Evolutionary conservation across 306 rosid genomes (phyloP).

Genomic region (Cucurbita argyrosperma): DNA sequence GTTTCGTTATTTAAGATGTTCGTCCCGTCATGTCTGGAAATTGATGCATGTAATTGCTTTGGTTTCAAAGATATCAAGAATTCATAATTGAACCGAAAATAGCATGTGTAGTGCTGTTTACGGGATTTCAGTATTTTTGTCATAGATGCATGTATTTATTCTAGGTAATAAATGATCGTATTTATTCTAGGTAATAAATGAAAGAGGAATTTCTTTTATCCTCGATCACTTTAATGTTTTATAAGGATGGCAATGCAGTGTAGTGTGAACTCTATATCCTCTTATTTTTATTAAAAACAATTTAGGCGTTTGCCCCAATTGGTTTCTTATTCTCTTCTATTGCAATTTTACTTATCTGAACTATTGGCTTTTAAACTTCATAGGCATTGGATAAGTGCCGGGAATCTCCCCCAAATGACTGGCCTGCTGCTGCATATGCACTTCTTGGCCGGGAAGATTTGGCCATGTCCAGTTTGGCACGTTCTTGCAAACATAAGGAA

Average conservation of each 20-base stretch:
- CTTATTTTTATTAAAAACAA: background rate
- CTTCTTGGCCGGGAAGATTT: constrained; percentile 97
- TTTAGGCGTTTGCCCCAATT: background rate
- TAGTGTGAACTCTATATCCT: background rate
- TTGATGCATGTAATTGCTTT: background rate
- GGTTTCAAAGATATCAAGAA: background rate
- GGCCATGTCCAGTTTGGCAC: constrained; percentile 75
- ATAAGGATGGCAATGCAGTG: background rate
- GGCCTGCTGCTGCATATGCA: constrained; percentile 96
- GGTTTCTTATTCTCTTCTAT: background rate
- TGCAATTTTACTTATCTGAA: background rate
- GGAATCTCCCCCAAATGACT: constrained; percentile 85
- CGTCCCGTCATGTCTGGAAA: background rate
- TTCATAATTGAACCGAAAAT: background rate
- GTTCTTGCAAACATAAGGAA: constrained; percentile 57
- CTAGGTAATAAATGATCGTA: background rate
- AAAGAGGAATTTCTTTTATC: background rate
- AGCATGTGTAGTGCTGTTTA: background rate
- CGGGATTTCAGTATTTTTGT: background rate
- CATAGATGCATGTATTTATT: background rate
- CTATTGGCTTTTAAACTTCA: constrained; percentile 18
- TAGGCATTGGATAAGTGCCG: constrained; percentile 94
- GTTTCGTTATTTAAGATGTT: background rate
- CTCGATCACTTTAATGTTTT: background rate
- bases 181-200: background rate